Conservation (phyloP, 345 rosid species). For the Linum trigynum region DNA sequence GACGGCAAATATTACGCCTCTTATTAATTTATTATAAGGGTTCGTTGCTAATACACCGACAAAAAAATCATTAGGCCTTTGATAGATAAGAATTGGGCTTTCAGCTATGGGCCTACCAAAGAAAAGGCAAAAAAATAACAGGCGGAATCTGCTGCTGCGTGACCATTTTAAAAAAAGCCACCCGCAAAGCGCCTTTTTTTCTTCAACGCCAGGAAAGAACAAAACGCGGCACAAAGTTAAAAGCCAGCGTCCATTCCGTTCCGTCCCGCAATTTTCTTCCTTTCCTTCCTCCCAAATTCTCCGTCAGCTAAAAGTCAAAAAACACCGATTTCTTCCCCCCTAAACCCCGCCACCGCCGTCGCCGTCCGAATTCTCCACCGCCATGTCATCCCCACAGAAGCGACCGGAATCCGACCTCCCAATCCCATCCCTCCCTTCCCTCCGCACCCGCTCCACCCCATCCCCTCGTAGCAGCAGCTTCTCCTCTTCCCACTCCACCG, state of each 20-base stretch:
- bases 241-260: too few species aligned
- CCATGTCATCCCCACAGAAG: neutral
- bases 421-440: neutral
- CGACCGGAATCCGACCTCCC: neutral
- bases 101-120: neutral
- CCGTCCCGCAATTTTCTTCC: neutral
- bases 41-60: too few species aligned
- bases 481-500: neutral
- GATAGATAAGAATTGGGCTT: neutral
- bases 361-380: neutral
- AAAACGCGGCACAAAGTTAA: too few species aligned
- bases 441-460: conserved; percentile 2
- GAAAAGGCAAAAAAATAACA: too few species aligned
- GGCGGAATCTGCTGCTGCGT: neutral
- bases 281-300: neutral
- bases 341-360: neutral
- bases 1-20: too few species aligned
- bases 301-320: neutral
- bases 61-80: too few species aligned
- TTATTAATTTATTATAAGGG: too few species aligned
- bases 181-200: neutral
- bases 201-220: too few species aligned
- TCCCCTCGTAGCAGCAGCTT: neutral
- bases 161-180: neutral
- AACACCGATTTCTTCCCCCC: neutral